Conservation (phyloP, 768 basidiomycete genomes). For the Suillus alpinus region DNA sequence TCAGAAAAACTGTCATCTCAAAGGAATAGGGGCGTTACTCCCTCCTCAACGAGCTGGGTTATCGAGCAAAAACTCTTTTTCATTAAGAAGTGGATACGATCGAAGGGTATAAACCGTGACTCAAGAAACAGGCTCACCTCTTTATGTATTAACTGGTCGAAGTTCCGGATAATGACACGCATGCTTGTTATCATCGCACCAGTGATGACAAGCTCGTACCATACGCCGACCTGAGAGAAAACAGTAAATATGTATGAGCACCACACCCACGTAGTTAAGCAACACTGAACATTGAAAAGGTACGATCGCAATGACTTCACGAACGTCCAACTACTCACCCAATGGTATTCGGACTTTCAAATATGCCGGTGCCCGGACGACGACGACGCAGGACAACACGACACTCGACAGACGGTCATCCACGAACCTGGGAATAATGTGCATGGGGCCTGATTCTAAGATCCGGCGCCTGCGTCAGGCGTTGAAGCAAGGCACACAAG, state of each 20-base stretch:
- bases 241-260: not conserved
- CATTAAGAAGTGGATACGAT: constrained; percentile 39
- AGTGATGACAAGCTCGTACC: not conserved
- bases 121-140: constrained; percentile 54
- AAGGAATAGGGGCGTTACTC: constrained; percentile 73
- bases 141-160: constrained; percentile 76
- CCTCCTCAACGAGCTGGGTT: constrained; percentile 90
- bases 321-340: not conserved
- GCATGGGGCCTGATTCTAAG: not conserved
- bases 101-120: constrained; percentile 9
- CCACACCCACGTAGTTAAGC: not conserved
- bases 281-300: not conserved
- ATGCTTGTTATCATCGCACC: not conserved
- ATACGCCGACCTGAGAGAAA: not conserved
- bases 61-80: constrained; percentile 76
- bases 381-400: not conserved
- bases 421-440: not conserved
- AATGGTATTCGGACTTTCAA: not conserved
- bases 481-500: not conserved
- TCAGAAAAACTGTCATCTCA: not conserved
- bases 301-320: not conserved
- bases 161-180: not conserved
- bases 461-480: not conserved
- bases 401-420: not conserved
- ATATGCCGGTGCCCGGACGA: not conserved